Percentiles rank a stretch among this genome's conserved stretches.
phyloP scores from a whole-genome alignment of 1,139 yeast species.

The Fermentozyma sake region DNA sequence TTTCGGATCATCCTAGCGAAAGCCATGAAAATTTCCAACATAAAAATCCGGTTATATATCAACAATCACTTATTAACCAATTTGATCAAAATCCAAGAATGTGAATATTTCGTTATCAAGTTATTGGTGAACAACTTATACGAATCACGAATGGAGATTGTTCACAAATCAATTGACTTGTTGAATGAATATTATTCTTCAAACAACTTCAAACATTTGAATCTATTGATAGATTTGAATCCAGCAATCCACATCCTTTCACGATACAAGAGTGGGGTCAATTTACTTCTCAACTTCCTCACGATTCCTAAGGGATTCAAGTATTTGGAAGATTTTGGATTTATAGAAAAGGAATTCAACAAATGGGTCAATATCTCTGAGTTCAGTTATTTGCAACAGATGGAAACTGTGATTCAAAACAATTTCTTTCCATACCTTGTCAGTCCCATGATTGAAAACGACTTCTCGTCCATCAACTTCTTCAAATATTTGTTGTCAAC shows the following conservation, averaged over 20 bases:
- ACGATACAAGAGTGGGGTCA: conserved; percentile 21
- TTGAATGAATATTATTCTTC: conserved; percentile 10
- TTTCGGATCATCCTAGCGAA: conserved; percentile 63
- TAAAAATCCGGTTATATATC: conserved; percentile 50
- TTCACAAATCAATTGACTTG: conserved; percentile 20
- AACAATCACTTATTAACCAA: conserved; percentile 50
- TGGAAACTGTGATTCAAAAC: conserved; percentile 19
- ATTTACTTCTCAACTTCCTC: conserved; percentile 26
- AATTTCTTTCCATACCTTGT: conserved; percentile 23
- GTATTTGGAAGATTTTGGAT: conserved; percentile 32
- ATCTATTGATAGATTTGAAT: conserved; percentile 22
- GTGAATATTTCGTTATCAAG: conserved; percentile 38
- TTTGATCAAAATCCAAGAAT: conserved; percentile 29
- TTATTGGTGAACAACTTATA: conserved; percentile 66
- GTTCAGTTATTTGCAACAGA: conserved; percentile 19
- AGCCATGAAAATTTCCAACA: conserved; percentile 55
- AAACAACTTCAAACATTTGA: conserved; percentile 12
- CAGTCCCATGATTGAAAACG: conserved; percentile 1
- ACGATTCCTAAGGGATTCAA: conserved; percentile 31
- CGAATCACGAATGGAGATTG: conserved; percentile 57
- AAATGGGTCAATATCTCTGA: conserved; percentile 22
- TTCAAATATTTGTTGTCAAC: conserved; percentile 79
- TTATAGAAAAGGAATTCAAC: conserved; percentile 27
- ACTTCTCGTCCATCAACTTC: conserved; percentile 58
- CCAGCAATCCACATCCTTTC: conserved; percentile 31